Evolutionary conservation across 768 basidiomycete genomes (phyloP).

Genomic region (Trametes meyenii): DNA sequence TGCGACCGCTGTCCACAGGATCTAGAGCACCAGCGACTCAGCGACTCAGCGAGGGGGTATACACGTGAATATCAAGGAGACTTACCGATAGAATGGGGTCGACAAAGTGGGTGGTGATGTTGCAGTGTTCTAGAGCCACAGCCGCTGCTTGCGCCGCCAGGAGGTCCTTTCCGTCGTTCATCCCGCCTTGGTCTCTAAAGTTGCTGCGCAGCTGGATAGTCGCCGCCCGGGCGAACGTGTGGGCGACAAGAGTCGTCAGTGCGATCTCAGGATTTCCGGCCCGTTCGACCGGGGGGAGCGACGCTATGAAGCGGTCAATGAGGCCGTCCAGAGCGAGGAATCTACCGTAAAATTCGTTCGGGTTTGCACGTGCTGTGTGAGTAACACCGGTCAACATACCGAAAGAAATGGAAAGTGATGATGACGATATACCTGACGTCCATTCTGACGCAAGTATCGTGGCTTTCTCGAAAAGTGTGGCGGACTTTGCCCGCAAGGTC

Average conservation of each 20-base stretch:
- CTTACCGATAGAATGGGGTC: slow-evolving; percentile 28
- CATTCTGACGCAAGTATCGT: slow-evolving; percentile 51
- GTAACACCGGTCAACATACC: background rate
- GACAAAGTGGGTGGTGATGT: slow-evolving; percentile 3
- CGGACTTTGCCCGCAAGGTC: slow-evolving; percentile 53
- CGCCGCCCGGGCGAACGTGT: slow-evolving; percentile 51
- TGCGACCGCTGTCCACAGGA: slow-evolving; percentile 26
- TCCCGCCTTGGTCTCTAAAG: slow-evolving; percentile 43
- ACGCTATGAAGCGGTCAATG: slow-evolving; percentile 29
- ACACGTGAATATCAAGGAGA: background rate
- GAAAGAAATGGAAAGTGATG: too few relatives aligned
- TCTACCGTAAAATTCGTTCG: slow-evolving; percentile 17
- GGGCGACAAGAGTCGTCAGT: slow-evolving; percentile 40
- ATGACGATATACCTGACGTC: slow-evolving; percentile 28
- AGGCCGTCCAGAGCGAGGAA: slow-evolving; percentile 25
- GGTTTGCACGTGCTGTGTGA: slow-evolving; percentile 9
- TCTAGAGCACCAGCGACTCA: slow-evolving; percentile 2
- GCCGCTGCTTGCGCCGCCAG: slow-evolving; percentile 20
- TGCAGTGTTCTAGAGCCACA: slow-evolving; percentile 10
- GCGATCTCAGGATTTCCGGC: slow-evolving; percentile 5
- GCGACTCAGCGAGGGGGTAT: background rate
- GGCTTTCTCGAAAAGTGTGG: slow-evolving; percentile 64
- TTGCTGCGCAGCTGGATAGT: slow-evolving; percentile 55
- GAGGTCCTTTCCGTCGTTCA: slow-evolving; percentile 29
- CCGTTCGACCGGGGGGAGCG: slow-evolving; percentile 25